Evolutionary conservation across 1,139 yeast species (phyloP).

Genomic region (Hemisphaericaspora xylofermentans): DNA sequence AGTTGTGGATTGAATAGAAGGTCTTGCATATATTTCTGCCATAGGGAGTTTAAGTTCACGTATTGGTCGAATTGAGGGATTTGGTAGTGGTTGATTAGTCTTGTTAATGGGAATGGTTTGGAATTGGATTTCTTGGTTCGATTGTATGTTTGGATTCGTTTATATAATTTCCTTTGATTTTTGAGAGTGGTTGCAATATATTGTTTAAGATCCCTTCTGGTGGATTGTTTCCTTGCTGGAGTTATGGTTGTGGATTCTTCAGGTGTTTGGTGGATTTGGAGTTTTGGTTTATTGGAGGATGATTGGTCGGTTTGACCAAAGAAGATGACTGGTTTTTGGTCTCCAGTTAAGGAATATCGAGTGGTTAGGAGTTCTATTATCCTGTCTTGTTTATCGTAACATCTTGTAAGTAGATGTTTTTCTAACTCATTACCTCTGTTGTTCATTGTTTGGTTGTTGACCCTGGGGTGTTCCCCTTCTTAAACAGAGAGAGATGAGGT

Average conservation of each 20-base stretch:
- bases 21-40: conserved; percentile 62
- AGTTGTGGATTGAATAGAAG: conserved; percentile 40
- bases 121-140: conserved; percentile 15
- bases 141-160: conserved; percentile 31
- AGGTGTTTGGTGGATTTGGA: conserved; percentile 17
- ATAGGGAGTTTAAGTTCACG: conserved; percentile 49
- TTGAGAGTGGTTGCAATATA: conserved; percentile 39
- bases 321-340: conserved; percentile 58
- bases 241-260: conserved; percentile 11
- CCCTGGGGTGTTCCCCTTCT: conserved; percentile 6
- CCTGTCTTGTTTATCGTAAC: conserved; percentile 41
- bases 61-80: conserved; percentile 58
- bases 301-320: conserved; percentile 21
- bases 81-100: conserved; percentile 31
- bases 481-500: conserved; percentile 1
- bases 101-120: conserved; percentile 27
- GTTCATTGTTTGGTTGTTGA: conserved; percentile 23
- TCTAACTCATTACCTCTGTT: conserved; percentile 45
- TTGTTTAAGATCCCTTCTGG: conserved; percentile 46
- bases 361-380: conserved; percentile 51
- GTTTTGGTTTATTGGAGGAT: conserved; percentile 16
- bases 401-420: conserved; percentile 48
- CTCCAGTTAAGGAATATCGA: conserved; percentile 57
- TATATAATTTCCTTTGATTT: conserved; percentile 38
- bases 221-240: conserved; percentile 23